A percentile compares a stretch with the other conserved stretches of the same genome.
These are phyloP conservation scores for Phytophthora fragariae DNA, from an alignment of 352 stramenopile species.

Conservation along the genomic window DNA sequence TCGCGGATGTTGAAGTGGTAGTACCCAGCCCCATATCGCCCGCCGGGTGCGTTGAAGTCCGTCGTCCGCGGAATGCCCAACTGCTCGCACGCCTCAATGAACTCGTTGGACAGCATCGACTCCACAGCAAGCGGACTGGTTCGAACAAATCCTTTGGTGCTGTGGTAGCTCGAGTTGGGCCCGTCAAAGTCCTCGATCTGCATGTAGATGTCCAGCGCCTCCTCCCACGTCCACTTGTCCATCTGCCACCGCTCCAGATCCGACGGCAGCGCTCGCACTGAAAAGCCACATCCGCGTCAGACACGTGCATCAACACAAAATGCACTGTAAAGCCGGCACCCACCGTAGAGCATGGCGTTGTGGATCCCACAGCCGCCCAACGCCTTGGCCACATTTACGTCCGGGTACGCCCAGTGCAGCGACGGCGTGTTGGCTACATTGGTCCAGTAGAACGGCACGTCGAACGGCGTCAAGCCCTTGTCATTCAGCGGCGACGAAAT, in stretches of 20 bases:
- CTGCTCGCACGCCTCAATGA: slow-evolving; percentile 60
- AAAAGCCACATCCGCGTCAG: background rate
- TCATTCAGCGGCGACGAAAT: slow-evolving; percentile 52
- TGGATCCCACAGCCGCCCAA: slow-evolving; percentile 90
- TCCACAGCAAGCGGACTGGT: slow-evolving; percentile 53
- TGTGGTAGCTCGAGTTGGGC: slow-evolving; percentile 61
- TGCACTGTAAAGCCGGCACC: background rate
- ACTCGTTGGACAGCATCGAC: slow-evolving; percentile 50
- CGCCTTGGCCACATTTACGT: slow-evolving; percentile 85
- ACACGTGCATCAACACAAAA: background rate
- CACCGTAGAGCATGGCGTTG: slow-evolving; percentile 93
- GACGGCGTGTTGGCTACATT: slow-evolving; percentile 74
- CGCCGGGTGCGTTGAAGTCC: slow-evolving; percentile 87
- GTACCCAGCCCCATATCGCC: slow-evolving; percentile 73
- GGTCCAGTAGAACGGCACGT: slow-evolving; percentile 89
- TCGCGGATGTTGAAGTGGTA: slow-evolving; percentile 91
- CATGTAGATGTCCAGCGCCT: slow-evolving; percentile 77
- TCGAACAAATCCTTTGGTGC: slow-evolving; percentile 57
- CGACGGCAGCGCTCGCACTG: slow-evolving; percentile 67
- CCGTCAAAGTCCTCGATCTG: slow-evolving; percentile 79
- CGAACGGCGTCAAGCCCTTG: slow-evolving; percentile 72
- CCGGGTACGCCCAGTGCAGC: slow-evolving; percentile 81
- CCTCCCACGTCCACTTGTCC: slow-evolving; percentile 76
- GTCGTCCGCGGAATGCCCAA: slow-evolving; percentile 60
- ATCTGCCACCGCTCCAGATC: slow-evolving; percentile 87